Evolutionary conservation across 2,329 filamentous ascomycete species (phyloP).

Genomic region (Beauveria varroae): DNA sequence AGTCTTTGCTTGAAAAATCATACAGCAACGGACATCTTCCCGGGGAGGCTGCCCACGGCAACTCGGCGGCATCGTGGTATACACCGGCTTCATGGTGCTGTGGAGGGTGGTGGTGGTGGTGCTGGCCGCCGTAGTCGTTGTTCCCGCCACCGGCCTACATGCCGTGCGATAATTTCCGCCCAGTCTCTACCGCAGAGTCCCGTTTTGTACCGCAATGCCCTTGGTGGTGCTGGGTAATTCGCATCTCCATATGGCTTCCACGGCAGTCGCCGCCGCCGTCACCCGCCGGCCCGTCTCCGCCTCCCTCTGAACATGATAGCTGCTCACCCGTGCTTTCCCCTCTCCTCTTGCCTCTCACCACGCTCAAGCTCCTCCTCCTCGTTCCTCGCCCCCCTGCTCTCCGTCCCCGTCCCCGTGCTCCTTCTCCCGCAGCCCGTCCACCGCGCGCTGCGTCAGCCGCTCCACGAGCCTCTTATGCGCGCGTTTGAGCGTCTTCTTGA

Average conservation of each 20-base stretch:
- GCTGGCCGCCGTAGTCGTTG: background rate
- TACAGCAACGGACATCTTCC: no score
- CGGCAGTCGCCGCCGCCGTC: background rate
- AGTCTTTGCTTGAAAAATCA: no score
- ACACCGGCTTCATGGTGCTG: background rate
- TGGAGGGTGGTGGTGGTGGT: background rate
- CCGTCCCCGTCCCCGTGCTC: no score
- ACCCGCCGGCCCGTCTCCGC: background rate
- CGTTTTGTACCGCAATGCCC: background rate
- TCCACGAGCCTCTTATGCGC: conserved; percentile 65
- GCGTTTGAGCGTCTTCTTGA: conserved; percentile 75
- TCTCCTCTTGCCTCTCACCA: background rate
- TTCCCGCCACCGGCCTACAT: background rate
- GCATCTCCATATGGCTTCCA: background rate
- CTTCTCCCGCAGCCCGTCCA: conserved; percentile 33
- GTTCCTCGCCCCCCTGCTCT: background rate
- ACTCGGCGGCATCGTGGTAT: background rate
- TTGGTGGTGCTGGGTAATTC: background rate
- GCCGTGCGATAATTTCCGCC: background rate
- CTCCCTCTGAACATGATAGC: background rate
- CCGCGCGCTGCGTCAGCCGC: conserved; percentile 36
- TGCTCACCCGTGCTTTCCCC: background rate
- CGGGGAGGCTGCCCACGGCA: background rate
- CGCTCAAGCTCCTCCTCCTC: background rate
- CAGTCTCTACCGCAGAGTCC: background rate